Evolutionary conservation across 352 stramenopile genomes (phyloP), one percentile per base, ranked within the genome.

Genomic region (Phytophthora nicotianae): DNA sequence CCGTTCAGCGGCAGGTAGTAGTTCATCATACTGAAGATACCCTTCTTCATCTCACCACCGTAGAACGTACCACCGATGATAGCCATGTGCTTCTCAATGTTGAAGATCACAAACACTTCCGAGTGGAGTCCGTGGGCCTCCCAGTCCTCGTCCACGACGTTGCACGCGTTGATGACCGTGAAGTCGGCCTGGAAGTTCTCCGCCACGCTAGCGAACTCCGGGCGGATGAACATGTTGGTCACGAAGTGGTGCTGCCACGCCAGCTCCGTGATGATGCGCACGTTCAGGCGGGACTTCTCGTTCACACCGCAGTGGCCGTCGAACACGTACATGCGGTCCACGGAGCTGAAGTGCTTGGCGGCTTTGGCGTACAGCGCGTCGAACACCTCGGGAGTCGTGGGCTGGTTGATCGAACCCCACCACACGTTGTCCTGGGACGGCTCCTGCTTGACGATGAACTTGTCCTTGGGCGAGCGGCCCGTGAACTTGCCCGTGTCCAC

Each of bases 401-500:
- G 83, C 65, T 98, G 90, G 82, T 99, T 99, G 62, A 99, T 94
- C 37, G 96, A 84, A 17, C 96, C 96, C 96, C 97, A 99, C 84
- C 97, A 98, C 47, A 99, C 92, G 70, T 98, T 96, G 56, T 97
- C 86, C 47, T 96, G 95, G 41, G 83, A 95, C 40, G 87, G 88
- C 57, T 65, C 74, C 72, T 98, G 93, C 65, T 98, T 88, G 5
- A 99, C 97, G 62, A 99, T 95, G 79, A 93, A 99, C 79, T 99
- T 99, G 84, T 99, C 97, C 84, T 98, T 98, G 58, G 97, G 97
- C 69, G 94, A 99, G 56, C 97, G 93, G 62, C 97, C 97, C n/a
- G 97, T 99, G 82, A 98, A 99, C 75, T 98, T 98, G 66, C 97
- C 97, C 47, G 97, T 99, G 76, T 99, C 96, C 46, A 99, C 96